Conservation (phyloP, 495 filamentous ascomycete species). For the Thozetella sp. region DNA sequence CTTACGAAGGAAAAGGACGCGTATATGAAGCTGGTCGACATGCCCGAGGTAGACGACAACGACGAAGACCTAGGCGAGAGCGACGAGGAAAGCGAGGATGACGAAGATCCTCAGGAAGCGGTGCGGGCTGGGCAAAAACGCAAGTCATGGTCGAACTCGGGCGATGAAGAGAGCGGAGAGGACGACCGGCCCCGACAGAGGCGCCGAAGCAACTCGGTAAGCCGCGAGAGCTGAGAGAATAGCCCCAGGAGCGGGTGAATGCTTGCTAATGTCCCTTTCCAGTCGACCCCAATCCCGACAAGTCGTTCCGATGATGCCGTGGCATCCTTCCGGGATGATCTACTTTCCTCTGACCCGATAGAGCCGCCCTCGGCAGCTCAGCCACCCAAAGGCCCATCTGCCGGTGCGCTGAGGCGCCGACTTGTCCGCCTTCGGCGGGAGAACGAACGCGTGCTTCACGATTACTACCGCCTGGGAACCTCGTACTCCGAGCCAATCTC, state of each 20-base stretch:
- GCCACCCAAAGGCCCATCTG: conserved; percentile 64
- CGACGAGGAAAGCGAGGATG: conserved; percentile 46
- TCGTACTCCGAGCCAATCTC: conserved; percentile 96
- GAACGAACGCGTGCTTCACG: conserved; percentile 69
- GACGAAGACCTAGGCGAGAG: conserved; percentile 57
- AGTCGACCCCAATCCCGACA: conserved; percentile 64
- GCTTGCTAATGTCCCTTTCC: conserved; percentile 28
- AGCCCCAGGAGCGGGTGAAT: neutral
- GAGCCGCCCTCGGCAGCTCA: conserved; percentile 58
- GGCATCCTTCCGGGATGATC: conserved; percentile 43
- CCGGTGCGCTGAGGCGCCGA: conserved; percentile 67
- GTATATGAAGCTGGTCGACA: conserved; percentile 78
- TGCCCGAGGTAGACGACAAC: conserved; percentile 86
- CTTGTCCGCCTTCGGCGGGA: conserved; percentile 75
- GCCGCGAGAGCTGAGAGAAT: conserved; percentile 19
- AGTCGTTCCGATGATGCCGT: conserved; percentile 50
- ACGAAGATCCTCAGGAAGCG: conserved; percentile 15
- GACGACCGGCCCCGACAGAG: conserved; percentile 74
- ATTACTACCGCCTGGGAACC: conserved; percentile 83
- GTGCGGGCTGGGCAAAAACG: conserved; percentile 62
- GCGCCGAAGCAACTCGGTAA: conserved; percentile 84
- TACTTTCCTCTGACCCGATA: conserved; percentile 37
- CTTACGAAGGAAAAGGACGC: conserved; percentile 72
- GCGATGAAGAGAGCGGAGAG: conserved; percentile 69
- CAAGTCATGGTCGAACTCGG: conserved; percentile 80